Conservation (phyloP, 163 green algal species). For the Chlamydomonas reinhardtii region DNA sequence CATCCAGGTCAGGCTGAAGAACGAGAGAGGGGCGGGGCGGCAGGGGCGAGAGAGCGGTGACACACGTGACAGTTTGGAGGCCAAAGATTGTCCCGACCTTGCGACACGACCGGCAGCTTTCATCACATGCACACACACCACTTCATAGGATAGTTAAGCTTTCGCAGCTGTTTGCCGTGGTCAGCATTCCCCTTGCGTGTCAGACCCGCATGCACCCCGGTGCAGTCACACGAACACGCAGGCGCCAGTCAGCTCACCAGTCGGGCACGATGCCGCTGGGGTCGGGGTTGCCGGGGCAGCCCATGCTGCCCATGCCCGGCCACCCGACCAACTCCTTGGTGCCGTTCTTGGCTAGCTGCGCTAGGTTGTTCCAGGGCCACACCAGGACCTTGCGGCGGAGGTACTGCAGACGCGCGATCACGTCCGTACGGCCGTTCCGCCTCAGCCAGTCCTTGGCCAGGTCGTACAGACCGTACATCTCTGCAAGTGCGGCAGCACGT, state of each 20-base stretch:
- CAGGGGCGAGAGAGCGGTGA: too few relatives aligned
- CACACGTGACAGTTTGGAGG: too few relatives aligned
- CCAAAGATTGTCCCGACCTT: too few relatives aligned
- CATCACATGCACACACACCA: too few relatives aligned
- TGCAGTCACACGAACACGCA: too few relatives aligned
- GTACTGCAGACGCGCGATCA: too few relatives aligned
- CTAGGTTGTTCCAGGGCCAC: not conserved
- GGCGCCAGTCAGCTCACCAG: not conserved
- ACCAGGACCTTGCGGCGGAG: conserved; percentile 23
- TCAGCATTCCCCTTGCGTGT: too few relatives aligned
- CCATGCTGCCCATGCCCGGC: not conserved
- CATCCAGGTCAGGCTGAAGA: not conserved
- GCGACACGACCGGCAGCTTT: too few relatives aligned
- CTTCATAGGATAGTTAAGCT: too few relatives aligned
- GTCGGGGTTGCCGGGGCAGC: not conserved
- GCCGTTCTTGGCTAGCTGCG: not conserved
- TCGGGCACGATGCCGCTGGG: not conserved
- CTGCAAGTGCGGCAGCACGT: not conserved
- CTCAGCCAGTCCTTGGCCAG: conserved; percentile 3
- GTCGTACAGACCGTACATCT: conserved; percentile 11
- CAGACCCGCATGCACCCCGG: too few relatives aligned
- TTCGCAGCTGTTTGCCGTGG: too few relatives aligned
- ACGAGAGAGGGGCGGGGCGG: too few relatives aligned
- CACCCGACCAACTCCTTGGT: not conserved
- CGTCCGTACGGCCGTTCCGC: not conserved